Evolutionary conservation across 1,139 yeast species (phyloP), one percentile per base, ranked within the genome.

Genomic region (Zygosaccharomyces sapae): DNA sequence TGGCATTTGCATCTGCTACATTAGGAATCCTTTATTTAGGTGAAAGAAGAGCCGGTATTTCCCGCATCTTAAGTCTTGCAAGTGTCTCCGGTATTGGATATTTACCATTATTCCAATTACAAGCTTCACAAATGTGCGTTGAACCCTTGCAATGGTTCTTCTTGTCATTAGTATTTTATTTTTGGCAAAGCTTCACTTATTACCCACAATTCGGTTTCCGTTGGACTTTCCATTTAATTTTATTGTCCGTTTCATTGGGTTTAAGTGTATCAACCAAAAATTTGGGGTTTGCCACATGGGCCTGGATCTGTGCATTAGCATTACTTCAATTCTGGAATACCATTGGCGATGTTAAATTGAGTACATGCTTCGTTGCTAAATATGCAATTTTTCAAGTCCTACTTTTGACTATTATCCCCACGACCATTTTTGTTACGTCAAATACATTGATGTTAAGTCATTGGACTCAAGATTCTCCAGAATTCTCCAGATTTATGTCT

Each of bases 81-180:
- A 80, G 80, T 0, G 60, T 79, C 0, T 49, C 69, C 0, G 53
- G 81, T 44, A 65, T 83, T 4, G 57, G 73, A 1, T 58, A 79
- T 42, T 88, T 85, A 55, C 79, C 78, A 53, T 68, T 86, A 1
- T 65, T 79, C 43, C 72, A 76, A 3, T 68, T 77, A 1, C 77
- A 76, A 52, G 70, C 80, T 1, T 68, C 82, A 45, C 65, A 70
- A 33, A 69, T 83, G 30, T 67, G 81, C 43, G 62, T 75, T 9
- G 84, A 80, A 51, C 62, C 80, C 1, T 70, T 83, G 1, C 70
- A 76, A 51, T 55, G 83, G 45, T 70, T 78, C 25, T 70, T 74
- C 19, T 62, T 77, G 4, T 65, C 77, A 1, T 49, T 76, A 24
- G 60, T 76, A 0, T 61, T 79, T 3, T 74, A 67, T 48, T 63